Evolutionary conservation across 371 early-diverging fungal species (phyloP).

Genomic region (Apophysomyces variabilis): DNA sequence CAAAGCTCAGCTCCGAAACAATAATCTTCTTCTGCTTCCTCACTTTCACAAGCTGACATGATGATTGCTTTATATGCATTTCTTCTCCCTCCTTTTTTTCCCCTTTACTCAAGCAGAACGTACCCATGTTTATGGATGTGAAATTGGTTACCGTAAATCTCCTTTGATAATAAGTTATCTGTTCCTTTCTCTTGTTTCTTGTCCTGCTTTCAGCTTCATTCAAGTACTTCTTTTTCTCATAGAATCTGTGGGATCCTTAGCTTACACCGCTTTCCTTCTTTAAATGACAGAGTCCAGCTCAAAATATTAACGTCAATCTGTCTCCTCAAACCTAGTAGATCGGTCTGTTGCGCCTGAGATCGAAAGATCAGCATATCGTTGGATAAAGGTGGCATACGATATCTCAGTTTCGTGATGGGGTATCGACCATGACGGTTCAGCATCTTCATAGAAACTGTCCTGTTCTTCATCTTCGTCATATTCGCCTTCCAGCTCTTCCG

Average conservation of each 20-base stretch:
- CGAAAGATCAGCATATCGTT: not conserved
- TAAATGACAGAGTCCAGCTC: not conserved
- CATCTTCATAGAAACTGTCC: not conserved
- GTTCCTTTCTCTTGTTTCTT: no score
- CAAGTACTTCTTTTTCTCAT: no score
- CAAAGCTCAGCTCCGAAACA: no score
- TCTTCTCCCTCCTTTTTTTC: no score
- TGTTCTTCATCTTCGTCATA: not conserved
- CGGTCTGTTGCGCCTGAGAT: not conserved
- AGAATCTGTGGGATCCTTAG: no score
- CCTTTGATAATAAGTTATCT: no score
- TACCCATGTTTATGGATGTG: no score
- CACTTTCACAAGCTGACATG: no score
- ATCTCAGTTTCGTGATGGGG: not conserved
- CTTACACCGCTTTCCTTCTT: not conserved
- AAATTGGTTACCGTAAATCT: no score
- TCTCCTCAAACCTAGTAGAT: not conserved
- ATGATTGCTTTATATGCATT: constrained; percentile 14
- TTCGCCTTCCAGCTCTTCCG: not conserved
- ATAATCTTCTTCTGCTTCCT: no score
- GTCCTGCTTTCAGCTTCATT: no score
- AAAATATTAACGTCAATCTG: not conserved
- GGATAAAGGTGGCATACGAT: not conserved
- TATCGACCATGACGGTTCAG: constrained; percentile 1
- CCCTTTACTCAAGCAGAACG: no score